phyloP scores from a whole-genome alignment of 73 alveolate species.

The Paramecium bursaria region DNA sequence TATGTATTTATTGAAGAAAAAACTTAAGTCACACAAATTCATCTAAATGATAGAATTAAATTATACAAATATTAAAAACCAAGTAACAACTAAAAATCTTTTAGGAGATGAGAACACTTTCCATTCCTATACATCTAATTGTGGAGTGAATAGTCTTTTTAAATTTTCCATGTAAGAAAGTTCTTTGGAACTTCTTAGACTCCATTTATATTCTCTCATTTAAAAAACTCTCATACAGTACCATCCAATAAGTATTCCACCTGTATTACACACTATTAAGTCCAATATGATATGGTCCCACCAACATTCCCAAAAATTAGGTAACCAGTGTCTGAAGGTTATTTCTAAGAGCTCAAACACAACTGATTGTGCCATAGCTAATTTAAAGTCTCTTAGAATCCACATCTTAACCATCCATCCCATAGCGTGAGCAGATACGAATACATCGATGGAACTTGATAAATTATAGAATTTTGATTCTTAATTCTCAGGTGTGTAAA shows the following conservation, averaged over 20 bases:
- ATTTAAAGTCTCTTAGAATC: conserved; percentile 85
- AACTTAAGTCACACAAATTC: conserved; percentile 68
- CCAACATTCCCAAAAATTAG: conserved; percentile 95
- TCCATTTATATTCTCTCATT: conserved; percentile 84
- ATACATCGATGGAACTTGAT: conserved; percentile 79
- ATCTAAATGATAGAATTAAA: background rate
- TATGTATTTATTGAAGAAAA: conserved; percentile 63
- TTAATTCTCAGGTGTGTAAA: conserved; percentile 86
- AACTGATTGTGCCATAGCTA: conserved; percentile 79
- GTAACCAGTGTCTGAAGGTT: conserved; percentile 89
- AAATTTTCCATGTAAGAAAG: conserved; percentile 44
- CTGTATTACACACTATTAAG: conserved; percentile 83
- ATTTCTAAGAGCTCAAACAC: conserved; percentile 86
- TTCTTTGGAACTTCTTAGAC: conserved; percentile 69
- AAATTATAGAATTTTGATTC: conserved; percentile 74
- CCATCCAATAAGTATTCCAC: conserved; percentile 88
- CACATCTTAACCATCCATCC: conserved; percentile 91
- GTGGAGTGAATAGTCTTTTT: conserved; percentile 64
- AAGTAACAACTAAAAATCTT: conserved; percentile 61
- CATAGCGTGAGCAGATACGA: conserved; percentile 83
- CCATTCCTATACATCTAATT: conserved; percentile 67
- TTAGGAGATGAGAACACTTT: conserved; percentile 61
- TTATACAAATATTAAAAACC: conserved; percentile 39
- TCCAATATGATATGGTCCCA: conserved; percentile 93
- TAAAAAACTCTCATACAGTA: conserved; percentile 73